Percentiles rank a stretch among this genome's conserved stretches.
Conservation (phyloP, 1,284 basidiomycete genomes). For the Cystobasidiaceae sp. region DNA sequence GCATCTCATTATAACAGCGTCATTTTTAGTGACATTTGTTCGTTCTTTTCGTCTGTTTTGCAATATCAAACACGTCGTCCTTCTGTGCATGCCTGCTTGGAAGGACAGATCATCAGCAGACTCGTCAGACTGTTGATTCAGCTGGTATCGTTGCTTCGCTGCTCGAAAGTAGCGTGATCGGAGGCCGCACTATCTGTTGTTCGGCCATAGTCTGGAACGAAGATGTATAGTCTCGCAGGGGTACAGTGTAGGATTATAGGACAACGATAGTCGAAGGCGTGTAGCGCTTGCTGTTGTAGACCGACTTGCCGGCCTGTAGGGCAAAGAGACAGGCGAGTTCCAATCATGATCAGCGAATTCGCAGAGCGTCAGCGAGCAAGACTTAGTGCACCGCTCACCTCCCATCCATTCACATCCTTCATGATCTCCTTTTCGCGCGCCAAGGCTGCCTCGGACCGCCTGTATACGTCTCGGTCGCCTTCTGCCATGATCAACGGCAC, state of each 20-base stretch:
- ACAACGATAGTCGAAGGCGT: conserved; percentile 50
- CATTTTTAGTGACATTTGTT: too few species aligned
- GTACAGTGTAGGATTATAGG: conserved; percentile 5
- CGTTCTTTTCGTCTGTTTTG: too few species aligned
- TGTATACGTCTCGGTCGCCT: conserved; percentile 82
- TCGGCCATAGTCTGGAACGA: too few species aligned
- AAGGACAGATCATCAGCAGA: too few species aligned
- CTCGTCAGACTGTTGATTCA: too few species aligned
- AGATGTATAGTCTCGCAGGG: too few species aligned
- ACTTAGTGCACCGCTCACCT: conserved; percentile 60
- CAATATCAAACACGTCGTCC: too few species aligned
- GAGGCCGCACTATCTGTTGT: too few species aligned
- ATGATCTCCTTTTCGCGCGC: conserved; percentile 86
- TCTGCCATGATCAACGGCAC: conserved; percentile 88
- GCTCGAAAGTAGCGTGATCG: too few species aligned
- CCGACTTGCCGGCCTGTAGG: conserved; percentile 61
- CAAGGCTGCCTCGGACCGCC: conserved; percentile 71
- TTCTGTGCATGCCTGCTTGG: too few species aligned
- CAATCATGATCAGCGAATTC: conserved; percentile 8
- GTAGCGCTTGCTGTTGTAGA: conserved; percentile 80
- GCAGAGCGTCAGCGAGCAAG: neutral
- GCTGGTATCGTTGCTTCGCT: too few species aligned
- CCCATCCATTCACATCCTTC: conserved; percentile 91
- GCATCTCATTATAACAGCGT: too few species aligned
- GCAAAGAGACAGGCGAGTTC: neutral